These are phyloP conservation scores for Ophiostoma piceae DNA, from an alignment of 2,329 filamentous ascomycete genomes.

Conservation along the genomic window DNA sequence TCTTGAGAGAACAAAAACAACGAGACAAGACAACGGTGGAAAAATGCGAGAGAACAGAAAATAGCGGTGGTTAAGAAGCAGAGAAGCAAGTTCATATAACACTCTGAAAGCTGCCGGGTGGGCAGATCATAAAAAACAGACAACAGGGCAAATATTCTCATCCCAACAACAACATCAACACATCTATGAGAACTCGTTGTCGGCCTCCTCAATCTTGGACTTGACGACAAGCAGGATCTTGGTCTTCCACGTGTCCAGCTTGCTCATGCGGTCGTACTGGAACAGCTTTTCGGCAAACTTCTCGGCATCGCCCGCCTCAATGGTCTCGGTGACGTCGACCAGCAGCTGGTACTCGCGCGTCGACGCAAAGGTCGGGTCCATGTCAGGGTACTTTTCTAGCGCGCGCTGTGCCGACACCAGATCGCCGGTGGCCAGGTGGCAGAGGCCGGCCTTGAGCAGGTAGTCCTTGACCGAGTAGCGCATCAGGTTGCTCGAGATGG, in stretches of 20 bases:
- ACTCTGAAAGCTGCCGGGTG: background rate
- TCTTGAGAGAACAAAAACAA: background rate
- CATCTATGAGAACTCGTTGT: constrained; percentile 36
- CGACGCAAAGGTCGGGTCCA: constrained; percentile 69
- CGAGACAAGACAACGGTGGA: background rate
- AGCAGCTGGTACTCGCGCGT: constrained; percentile 80
- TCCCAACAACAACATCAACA: no score
- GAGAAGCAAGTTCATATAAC: background rate
- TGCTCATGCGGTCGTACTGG: constrained; percentile 86
- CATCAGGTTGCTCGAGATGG: constrained; percentile 86
- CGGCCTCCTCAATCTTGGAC: constrained; percentile 63
- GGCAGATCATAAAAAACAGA: background rate
- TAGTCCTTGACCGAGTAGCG: constrained; percentile 94
- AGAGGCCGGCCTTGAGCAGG: constrained; percentile 88
- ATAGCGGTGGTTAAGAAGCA: background rate
- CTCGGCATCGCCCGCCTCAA: constrained; percentile 75
- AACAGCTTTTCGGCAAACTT: constrained; percentile 80
- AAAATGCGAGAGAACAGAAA: background rate
- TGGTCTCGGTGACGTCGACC: constrained; percentile 65
- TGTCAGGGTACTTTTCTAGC: constrained; percentile 73
- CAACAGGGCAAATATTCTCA: background rate
- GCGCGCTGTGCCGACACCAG: constrained; percentile 73
- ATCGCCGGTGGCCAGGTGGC: constrained; percentile 70
- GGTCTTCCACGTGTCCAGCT: constrained; percentile 97
- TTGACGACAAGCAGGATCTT: constrained; percentile 77